Conservation (phyloP, 176 grass and related monocot species). For the Ampelocalamus luodianensis region DNA sequence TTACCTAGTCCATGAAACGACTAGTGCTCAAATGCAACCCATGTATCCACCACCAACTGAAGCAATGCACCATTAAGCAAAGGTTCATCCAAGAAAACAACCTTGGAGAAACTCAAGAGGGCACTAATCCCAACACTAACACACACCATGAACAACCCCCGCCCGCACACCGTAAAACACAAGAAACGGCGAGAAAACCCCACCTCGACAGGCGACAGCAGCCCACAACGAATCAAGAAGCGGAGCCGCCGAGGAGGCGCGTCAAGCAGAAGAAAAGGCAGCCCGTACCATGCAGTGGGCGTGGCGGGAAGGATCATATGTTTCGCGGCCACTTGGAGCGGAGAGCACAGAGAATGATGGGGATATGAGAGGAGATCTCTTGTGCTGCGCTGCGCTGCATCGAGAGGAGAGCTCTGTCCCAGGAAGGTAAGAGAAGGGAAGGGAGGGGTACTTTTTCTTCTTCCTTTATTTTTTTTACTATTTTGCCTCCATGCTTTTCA, state of each 20-base stretch:
- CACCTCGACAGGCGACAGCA: background rate
- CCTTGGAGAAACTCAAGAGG: background rate
- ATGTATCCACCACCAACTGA: background rate
- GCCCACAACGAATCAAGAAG: background rate
- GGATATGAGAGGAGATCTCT: background rate
- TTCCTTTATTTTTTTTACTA: background rate
- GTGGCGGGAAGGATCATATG: background rate
- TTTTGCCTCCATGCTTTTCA: conserved; percentile 22
- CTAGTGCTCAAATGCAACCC: background rate
- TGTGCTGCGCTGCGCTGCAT: background rate
- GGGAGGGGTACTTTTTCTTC: background rate
- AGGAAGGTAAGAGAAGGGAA: background rate
- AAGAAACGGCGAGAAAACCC: background rate
- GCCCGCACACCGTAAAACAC: background rate
- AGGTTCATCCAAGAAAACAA: background rate
- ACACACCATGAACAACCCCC: background rate
- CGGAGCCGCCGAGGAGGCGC: background rate
- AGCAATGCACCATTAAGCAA: background rate
- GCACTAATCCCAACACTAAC: background rate
- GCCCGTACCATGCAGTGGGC: conserved; percentile 10
- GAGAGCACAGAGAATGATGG: background rate
- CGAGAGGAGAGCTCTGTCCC: background rate
- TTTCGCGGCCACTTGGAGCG: background rate
- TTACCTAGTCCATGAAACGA: background rate
- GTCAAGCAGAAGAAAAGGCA: background rate